Evolutionary conservation across 768 basidiomycete species (phyloP), one percentile per base, ranked within the genome.

Genomic region (Lactarius deliciosus): DNA sequence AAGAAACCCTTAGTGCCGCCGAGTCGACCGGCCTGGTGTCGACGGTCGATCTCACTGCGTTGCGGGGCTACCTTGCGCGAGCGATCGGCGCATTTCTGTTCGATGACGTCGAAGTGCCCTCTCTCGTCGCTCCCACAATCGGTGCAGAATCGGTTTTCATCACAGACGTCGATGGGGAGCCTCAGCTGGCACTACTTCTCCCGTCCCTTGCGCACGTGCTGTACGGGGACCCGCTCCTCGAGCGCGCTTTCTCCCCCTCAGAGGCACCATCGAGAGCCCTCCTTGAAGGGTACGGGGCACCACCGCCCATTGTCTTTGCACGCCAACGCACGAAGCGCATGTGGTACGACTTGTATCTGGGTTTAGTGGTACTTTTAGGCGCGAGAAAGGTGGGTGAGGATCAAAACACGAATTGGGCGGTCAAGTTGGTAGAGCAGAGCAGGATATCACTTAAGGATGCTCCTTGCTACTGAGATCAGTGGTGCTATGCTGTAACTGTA

Each of bases 141-240:
- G 81, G 81, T 11, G 83, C 83, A 16, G 81, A 86, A 43, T 83
- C 88, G 65, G 80, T 89, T 10, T 82, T 84, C 70, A 76, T 90
- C 20, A 60, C 66, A 28, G 70, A 60, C 20, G 73, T 72, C 18
- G 75, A 75, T 22, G 70, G 53, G 10, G 75, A 68, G 76, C 75
- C 40, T 78, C 80, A n/a, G 43, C 80, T 87, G 65, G 78, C 85
- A 55, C 63, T 73, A 43, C 77, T 71, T 68, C 74, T 73, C 71
- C 74, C 74, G 62, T 60, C 58, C 22, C 53, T 81, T 18, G 72
- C 81, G 1, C 85, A 83, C 69, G 86, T 88, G 15, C 69, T 91
- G 28, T 92, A 88, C 85, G 90, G 89, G 34, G 91, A 92, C 73
- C 91, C 91, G 11, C 76, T 92, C 45, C 79, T 91, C 43, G 91